A percentile compares a stretch with the other conserved stretches of the same genome.
Conservation (phyloP, 2,329 filamentous ascomycete species). For the Colletotrichum acutatum region DNA sequence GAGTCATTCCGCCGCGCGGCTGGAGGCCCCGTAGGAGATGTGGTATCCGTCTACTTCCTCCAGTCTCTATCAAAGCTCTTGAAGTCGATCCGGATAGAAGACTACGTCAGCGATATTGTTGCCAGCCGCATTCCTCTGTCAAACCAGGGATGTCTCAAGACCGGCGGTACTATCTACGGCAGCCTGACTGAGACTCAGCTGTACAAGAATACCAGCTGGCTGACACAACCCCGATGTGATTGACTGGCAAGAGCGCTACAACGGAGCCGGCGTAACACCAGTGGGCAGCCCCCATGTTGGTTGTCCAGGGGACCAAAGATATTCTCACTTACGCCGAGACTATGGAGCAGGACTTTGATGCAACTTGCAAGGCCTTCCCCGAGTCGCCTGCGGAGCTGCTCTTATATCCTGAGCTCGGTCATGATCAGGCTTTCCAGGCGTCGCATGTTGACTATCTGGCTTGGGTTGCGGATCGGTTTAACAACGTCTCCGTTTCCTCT, state of each 20-base stretch:
- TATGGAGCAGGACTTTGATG: not conserved
- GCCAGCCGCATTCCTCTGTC: not conserved
- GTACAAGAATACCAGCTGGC: slow-evolving; percentile 32
- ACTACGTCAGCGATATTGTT: slow-evolving; percentile 32
- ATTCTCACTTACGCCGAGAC: slow-evolving; percentile 26
- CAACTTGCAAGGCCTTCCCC: not conserved
- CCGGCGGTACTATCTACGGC: slow-evolving; percentile 12
- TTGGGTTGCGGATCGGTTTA: slow-evolving; percentile 25
- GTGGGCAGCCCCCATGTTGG: slow-evolving; percentile 38
- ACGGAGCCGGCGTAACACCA: slow-evolving; percentile 37
- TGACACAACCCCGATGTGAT: slow-evolving; percentile 6
- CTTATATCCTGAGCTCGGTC: slow-evolving; percentile 11
- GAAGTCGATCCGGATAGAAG: slow-evolving; percentile 29
- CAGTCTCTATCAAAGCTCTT: slow-evolving; percentile 35
- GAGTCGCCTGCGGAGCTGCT: slow-evolving; percentile 2
- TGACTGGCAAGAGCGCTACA: slow-evolving; percentile 15
- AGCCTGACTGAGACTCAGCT: not conserved
- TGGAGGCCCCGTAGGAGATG: slow-evolving; percentile 24
- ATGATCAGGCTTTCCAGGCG: slow-evolving; percentile 13
- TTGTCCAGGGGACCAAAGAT: slow-evolving; percentile 38
- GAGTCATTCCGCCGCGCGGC: slow-evolving; percentile 16
- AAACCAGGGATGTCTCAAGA: slow-evolving; percentile 26
- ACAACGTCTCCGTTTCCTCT: not conserved
- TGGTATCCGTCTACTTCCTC: slow-evolving; percentile 36
- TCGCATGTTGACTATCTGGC: slow-evolving; percentile 20